Evolutionary conservation across 768 basidiomycete species (phyloP), one percentile per base, ranked within the genome.

Genomic region (Xerocomellus amylosporus): DNA sequence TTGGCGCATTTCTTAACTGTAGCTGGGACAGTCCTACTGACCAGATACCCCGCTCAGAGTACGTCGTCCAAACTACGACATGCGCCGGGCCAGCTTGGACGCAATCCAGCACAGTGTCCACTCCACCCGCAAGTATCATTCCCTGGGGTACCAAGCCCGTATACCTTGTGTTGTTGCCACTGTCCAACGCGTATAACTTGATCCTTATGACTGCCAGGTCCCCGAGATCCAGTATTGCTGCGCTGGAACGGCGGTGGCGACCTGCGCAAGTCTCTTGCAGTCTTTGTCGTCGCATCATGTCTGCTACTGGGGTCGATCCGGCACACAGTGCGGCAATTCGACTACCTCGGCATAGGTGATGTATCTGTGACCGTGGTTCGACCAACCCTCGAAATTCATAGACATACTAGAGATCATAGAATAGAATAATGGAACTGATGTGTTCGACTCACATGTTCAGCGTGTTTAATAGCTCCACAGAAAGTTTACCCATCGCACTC

Each of bases 11-110:
- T 48, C 24, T 30, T 46, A 14, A 6, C 14, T 36, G 13, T 33
- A 22, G 3, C 34, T 5, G 15, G 19, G 6, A 4, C 5, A 19
- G 14, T 39, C 12, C 10, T 19, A 14, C 36, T 59, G 36, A 53
- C 28, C 2, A 15, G 33, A 31, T 17, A 7, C 12, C 17, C 14
- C 4, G 17, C 13, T n/a, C 28, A 66, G 63, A 59, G 48, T 61
- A 57, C 22, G 52, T 61, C 12, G 17, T n/a, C n/a, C n/a, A n/a
- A 6, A 51, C 33, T 1, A 47, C 49, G 4, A 14, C 17, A 2
- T 65, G 64, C n/a, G n/a, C n/a, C 4, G 58, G 61, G 5, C 53
- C 54, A 5, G 64, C 58, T 28, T 55, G 58, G 58, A 62, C 59
- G 37, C 24, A 51, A 34, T 61, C 62, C 2, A 65, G 64, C 53